Evolutionary conservation across 2,329 filamentous ascomycete species (phyloP).

Genomic region (Aureobasidium sp.): DNA sequence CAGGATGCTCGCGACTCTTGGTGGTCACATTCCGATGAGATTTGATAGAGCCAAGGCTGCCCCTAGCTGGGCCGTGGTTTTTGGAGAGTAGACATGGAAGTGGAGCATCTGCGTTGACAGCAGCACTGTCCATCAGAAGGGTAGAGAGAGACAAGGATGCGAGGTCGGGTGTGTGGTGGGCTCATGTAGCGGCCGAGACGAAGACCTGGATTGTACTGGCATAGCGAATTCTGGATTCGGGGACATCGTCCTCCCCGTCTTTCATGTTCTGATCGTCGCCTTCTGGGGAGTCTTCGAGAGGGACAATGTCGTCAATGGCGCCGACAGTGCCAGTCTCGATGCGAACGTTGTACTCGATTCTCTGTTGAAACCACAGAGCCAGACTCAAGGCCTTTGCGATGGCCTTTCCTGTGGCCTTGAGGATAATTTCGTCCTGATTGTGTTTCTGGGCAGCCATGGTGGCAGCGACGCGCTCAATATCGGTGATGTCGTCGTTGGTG

Average conservation of each 20-base stretch:
- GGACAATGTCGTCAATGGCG: conserved; percentile 61
- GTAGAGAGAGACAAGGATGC: not conserved
- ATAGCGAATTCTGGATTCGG: conserved; percentile 31
- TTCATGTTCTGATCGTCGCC: conserved; percentile 15
- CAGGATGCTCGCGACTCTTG: no score
- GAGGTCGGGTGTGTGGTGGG: not conserved
- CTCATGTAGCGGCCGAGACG: conserved; percentile 14
- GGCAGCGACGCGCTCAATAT: conserved; percentile 13
- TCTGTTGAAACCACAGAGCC: conserved; percentile 58
- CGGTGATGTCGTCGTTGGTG: conserved; percentile 7
- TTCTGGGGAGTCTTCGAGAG: conserved; percentile 21
- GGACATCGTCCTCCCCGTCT: conserved; percentile 24
- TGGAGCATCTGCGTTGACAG: not conserved
- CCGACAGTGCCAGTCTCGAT: conserved; percentile 56
- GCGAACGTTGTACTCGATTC: conserved; percentile 52
- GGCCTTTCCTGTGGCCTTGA: conserved; percentile 61
- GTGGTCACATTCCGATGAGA: no score
- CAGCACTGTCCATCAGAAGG: not conserved
- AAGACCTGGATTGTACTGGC: conserved; percentile 21
- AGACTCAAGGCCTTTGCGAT: conserved; percentile 57
- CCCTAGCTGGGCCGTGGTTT: no score
- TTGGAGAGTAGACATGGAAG: no score
- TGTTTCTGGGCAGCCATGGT: conserved; percentile 28
- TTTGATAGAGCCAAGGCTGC: no score
- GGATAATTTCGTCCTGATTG: conserved; percentile 46